A percentile compares a stretch with the other conserved stretches of the same genome.
These are phyloP conservation scores for Harrya chromipes DNA, from an alignment of 768 basidiomycete species.

Conservation along the genomic window DNA sequence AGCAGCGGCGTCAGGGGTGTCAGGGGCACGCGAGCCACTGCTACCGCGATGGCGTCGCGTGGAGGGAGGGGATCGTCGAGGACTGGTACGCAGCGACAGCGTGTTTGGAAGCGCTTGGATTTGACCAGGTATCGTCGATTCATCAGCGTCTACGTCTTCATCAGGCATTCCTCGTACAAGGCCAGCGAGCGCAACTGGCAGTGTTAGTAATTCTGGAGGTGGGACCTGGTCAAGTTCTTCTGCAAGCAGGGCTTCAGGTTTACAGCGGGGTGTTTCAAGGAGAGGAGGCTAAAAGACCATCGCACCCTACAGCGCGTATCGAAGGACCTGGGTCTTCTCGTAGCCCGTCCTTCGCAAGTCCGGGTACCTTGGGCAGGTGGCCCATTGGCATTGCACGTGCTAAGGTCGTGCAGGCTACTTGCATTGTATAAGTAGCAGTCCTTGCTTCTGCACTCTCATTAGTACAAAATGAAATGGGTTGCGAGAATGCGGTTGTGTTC, in stretches of 20 bases:
- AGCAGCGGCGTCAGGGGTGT: slow-evolving; percentile 68
- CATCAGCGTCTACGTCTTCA: slow-evolving; percentile 12
- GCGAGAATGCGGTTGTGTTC: too few species aligned
- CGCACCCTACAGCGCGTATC: neutral
- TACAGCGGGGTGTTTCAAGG: slow-evolving; percentile 24
- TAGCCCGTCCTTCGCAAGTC: neutral
- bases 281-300: slow-evolving; percentile 20
- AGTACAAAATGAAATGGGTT: slow-evolving; percentile 1
- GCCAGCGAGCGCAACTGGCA: slow-evolving; percentile 28
- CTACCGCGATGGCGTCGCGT: slow-evolving; percentile 41
- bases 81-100: slow-evolving; percentile 31
- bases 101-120: neutral
- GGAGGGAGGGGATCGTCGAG: slow-evolving; percentile 43
- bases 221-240: slow-evolving; percentile 25
- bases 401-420: neutral
- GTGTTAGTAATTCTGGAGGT: slow-evolving; percentile 10
- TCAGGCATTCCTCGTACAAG: slow-evolving; percentile 21
- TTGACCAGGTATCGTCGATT: slow-evolving; percentile 2
- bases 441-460: neutral
- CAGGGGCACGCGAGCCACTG: slow-evolving; percentile 65
- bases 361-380: neutral
- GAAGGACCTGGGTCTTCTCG: neutral
- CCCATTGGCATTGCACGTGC: neutral
- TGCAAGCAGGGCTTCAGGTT: slow-evolving; percentile 23
- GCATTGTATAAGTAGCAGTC: neutral